Conservation (phyloP, 83 land plant genomes). For the Picea abies region DNA sequence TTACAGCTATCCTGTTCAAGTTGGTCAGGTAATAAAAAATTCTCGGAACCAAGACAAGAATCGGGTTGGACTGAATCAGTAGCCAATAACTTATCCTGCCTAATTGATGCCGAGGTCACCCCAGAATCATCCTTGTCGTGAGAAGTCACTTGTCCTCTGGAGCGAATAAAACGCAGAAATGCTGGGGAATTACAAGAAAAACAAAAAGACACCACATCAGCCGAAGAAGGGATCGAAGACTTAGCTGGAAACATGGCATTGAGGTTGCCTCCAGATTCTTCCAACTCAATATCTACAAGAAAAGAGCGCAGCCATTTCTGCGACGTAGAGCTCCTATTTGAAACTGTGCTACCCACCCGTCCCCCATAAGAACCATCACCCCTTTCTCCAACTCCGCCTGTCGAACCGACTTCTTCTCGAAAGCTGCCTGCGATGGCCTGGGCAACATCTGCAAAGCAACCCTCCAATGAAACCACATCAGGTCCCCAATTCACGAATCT, state of each 20-base stretch:
- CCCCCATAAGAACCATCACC: background rate
- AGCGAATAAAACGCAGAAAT: conserved; percentile 27
- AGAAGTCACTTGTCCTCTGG: background rate
- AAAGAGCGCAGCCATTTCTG: conserved; percentile 49
- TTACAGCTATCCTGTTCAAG: background rate
- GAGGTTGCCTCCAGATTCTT: conserved; percentile 26
- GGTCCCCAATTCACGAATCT: conserved; percentile 10
- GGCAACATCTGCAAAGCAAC: no score
- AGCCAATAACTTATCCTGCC: background rate
- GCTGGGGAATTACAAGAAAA: conserved; percentile 31
- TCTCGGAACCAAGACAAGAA: background rate
- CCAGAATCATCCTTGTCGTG: conserved; percentile 6
- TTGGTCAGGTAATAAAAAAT: background rate
- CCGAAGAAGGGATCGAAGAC: conserved; percentile 49
- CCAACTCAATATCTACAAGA: conserved; percentile 43
- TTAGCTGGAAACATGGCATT: conserved; percentile 44
- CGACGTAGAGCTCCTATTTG: conserved; percentile 4
- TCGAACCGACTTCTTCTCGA: conserved; percentile 16
- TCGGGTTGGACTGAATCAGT: background rate
- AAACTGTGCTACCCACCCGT: conserved; percentile 1
- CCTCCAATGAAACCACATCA: background rate
- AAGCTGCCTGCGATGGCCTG: background rate
- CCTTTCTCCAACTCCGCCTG: conserved; percentile 8
- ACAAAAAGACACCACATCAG: conserved; percentile 64
- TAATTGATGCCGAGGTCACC: conserved; percentile 4